These are phyloP conservation scores for Myxozyma vanderwaltii DNA, from an alignment of 805 yeast species.

Conservation along the genomic window DNA sequence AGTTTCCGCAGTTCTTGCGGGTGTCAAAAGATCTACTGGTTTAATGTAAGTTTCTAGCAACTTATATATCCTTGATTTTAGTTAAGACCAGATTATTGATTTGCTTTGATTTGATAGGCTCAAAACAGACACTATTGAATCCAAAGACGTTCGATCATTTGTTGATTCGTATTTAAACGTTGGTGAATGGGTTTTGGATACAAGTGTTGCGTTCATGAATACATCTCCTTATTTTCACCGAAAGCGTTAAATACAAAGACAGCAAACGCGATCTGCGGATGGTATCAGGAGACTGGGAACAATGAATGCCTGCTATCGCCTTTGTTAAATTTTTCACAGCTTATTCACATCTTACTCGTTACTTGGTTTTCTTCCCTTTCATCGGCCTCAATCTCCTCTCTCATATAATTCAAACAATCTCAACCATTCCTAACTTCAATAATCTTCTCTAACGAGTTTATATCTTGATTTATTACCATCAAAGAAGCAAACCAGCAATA, in stretches of 20 bases:
- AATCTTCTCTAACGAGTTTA: too few species aligned
- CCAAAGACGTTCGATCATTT: conserved; percentile 47
- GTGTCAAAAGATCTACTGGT: conserved; percentile 82
- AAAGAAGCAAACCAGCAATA: too few species aligned
- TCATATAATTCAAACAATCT: too few species aligned
- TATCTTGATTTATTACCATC: too few species aligned
- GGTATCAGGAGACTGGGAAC: too few species aligned
- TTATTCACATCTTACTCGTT: too few species aligned
- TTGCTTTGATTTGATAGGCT: conserved; percentile 36
- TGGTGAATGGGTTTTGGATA: conserved; percentile 85
- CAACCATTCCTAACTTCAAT: background rate
- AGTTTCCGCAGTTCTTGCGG: conserved; percentile 80
- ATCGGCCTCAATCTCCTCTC: background rate
- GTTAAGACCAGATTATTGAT: too few species aligned
- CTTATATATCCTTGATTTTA: background rate
- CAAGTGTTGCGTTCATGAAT: conserved; percentile 66
- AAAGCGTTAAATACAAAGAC: conserved; percentile 34
- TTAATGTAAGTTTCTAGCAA: conserved; percentile 45
- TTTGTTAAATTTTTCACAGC: background rate
- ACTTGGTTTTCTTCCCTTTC: too few species aligned
- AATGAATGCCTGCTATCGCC: background rate
- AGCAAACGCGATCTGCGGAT: background rate
- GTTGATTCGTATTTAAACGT: conserved; percentile 68
- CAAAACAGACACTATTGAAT: conserved; percentile 54
- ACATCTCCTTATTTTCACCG: conserved; percentile 70